Conservation (phyloP, 768 basidiomycete species). For the Mycena epipterygia region DNA sequence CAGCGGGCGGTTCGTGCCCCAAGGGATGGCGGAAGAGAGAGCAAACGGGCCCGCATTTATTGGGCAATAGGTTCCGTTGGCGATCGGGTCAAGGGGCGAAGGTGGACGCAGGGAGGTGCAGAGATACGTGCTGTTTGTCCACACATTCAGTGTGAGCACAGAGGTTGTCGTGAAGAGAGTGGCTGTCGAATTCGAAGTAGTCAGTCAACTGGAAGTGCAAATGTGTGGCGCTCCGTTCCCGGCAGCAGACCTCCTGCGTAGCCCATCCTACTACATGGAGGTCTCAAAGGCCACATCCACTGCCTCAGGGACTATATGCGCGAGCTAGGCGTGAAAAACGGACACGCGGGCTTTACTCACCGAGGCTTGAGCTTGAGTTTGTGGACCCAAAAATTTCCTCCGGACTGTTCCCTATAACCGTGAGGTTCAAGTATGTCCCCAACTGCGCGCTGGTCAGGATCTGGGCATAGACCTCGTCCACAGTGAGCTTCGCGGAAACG, state of each 20-base stretch:
- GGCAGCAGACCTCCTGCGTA: too few species aligned
- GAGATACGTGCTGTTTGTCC: constrained; percentile 78
- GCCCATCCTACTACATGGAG: too few species aligned
- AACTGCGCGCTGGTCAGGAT: constrained; percentile 60
- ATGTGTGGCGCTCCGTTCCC: neutral
- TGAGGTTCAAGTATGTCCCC: constrained; percentile 73
- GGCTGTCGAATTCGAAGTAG: constrained; percentile 58
- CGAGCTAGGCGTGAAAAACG: constrained; percentile 9
- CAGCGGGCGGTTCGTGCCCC: constrained; percentile 75
- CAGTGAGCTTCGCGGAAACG: constrained; percentile 68
- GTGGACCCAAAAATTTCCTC: constrained; percentile 71
- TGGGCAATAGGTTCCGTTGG: constrained; percentile 55
- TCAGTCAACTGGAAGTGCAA: constrained; percentile 3
- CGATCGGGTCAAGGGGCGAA: constrained; percentile 70
- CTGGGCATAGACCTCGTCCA: constrained; percentile 82
- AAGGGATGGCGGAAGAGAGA: constrained; percentile 80
- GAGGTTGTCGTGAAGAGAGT: constrained; percentile 90
- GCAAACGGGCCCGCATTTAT: constrained; percentile 84
- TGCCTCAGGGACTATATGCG: neutral
- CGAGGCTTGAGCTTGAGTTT: constrained; percentile 73
- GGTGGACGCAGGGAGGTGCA: constrained; percentile 86
- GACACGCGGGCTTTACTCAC: constrained; percentile 56
- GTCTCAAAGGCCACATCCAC: constrained; percentile 5
- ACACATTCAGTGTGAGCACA: constrained; percentile 83
- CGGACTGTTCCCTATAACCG: constrained; percentile 75